These are phyloP conservation scores for Ambispora gerdemannii DNA, from an alignment of 192 early-diverging fungal genomes.

Conservation along the genomic window DNA sequence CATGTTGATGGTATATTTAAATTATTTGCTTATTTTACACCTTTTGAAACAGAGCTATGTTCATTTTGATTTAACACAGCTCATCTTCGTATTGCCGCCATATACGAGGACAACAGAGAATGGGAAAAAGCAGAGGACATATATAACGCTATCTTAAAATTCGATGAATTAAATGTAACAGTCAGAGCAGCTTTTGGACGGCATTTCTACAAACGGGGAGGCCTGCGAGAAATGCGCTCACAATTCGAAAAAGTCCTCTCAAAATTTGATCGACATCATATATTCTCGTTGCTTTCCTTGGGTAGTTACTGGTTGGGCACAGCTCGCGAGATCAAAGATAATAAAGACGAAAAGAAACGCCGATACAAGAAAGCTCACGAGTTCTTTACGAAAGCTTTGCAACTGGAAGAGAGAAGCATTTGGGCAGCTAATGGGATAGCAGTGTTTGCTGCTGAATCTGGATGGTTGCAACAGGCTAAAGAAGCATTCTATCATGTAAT, in stretches of 20 bases:
- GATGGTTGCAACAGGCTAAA: conserved; percentile 53
- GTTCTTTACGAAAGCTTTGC: conserved; percentile 75
- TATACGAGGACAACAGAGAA: conserved; percentile 22
- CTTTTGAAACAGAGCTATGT: background rate
- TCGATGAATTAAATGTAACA: conserved; percentile 75
- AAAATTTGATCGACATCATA: conserved; percentile 55
- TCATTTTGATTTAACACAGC: background rate
- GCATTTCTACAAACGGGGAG: conserved; percentile 52
- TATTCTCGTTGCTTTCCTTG: conserved; percentile 66
- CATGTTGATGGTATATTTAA: background rate
- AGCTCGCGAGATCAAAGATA: conserved; percentile 63
- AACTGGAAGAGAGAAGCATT: conserved; percentile 63
- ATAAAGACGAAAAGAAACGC: conserved; percentile 76
- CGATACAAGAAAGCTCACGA: conserved; percentile 72
- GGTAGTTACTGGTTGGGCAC: conserved; percentile 59
- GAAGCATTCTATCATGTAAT: no score
- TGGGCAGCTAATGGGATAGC: conserved; percentile 84
- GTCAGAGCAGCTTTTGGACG: conserved; percentile 77
- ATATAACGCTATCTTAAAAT: conserved; percentile 59
- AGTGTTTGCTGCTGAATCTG: conserved; percentile 73
- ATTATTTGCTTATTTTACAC: no score
- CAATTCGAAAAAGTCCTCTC: conserved; percentile 63
- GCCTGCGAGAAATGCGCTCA: conserved; percentile 56
- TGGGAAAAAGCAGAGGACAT: conserved; percentile 57
- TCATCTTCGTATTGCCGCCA: background rate